Evolutionary conservation across 371 early-diverging fungal species (phyloP).

Genomic region (Rhizopus sp.): DNA sequence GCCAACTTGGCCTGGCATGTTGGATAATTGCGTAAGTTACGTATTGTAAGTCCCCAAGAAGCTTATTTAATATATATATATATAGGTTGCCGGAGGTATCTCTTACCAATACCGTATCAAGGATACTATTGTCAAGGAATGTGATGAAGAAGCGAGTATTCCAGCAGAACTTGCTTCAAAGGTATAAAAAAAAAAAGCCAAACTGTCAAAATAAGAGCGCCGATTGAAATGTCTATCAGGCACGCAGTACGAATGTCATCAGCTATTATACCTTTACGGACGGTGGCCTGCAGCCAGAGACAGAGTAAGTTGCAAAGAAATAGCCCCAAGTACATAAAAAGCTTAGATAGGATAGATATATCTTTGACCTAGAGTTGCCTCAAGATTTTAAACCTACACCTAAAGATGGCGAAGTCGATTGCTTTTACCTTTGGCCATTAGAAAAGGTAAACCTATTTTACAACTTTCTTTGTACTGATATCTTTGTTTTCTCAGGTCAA

Average conservation of each 20-base stretch:
- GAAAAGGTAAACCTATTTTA: constrained; percentile 51
- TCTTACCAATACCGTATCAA: constrained; percentile 60
- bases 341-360: constrained; percentile 45
- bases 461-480: background rate
- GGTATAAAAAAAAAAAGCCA: constrained; percentile 18
- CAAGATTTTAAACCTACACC: constrained; percentile 66
- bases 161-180: constrained; percentile 53
- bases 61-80: background rate
- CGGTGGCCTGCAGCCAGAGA: constrained; percentile 68
- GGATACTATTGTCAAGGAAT: constrained; percentile 83
- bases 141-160: constrained; percentile 88
- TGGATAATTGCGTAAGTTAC: constrained; percentile 79
- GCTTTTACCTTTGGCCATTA: constrained; percentile 75
- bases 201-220: background rate
- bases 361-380: constrained; percentile 83
- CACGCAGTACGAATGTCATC: constrained; percentile 64
- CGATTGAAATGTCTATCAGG: constrained; percentile 21
- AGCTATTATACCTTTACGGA: constrained; percentile 65
- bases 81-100: constrained; percentile 83
- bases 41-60: background rate
- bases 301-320: constrained; percentile 50
- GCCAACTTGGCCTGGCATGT: constrained; percentile 82
- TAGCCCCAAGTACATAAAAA: background rate
- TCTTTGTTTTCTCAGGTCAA: constrained; percentile 38
- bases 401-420: constrained; percentile 90